Evolutionary conservation across 148 eudicot genomes (phyloP).

Genomic region (Chenopodium album): DNA sequence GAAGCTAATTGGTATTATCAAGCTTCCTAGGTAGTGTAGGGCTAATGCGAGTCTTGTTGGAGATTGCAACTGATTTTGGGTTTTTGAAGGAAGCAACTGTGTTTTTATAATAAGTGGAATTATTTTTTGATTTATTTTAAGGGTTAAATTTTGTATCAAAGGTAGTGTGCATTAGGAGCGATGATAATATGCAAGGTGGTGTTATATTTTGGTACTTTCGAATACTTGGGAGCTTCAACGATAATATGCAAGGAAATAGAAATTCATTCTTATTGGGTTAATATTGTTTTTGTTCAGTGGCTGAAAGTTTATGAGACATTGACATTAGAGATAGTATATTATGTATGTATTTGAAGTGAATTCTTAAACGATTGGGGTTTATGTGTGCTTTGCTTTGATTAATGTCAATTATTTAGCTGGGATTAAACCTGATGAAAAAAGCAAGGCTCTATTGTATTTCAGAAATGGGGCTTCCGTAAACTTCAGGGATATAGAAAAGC

Average conservation of each 20-base stretch:
- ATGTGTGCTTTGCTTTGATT: too few relatives aligned
- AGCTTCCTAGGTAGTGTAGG: too few relatives aligned
- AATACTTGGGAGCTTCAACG: background rate
- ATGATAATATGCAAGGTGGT: background rate
- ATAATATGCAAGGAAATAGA: background rate
- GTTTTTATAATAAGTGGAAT: too few relatives aligned
- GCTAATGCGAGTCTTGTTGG: too few relatives aligned
- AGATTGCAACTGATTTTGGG: too few relatives aligned
- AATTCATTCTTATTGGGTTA: background rate
- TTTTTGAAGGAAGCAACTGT: too few relatives aligned
- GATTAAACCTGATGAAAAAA: constrained; percentile 52
- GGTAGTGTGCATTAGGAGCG: too few relatives aligned
- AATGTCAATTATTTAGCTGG: background rate
- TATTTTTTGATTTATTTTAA: too few relatives aligned
- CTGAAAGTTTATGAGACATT: constrained; percentile 23
- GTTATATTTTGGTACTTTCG: too few relatives aligned
- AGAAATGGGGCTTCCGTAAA: constrained; percentile 32
- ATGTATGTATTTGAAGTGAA: background rate
- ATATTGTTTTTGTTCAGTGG: constrained; percentile 10
- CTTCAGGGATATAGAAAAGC: constrained; percentile 26
- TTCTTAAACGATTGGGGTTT: too few relatives aligned
- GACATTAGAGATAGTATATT: background rate
- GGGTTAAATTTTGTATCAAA: too few relatives aligned
- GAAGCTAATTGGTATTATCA: too few relatives aligned
- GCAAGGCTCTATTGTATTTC: constrained; percentile 46